Percentiles rank a stretch among this genome's conserved stretches.
Evolutionary conservation across 352 stramenopile species (phyloP).

Genomic region (Phytophthora citrophthora): DNA sequence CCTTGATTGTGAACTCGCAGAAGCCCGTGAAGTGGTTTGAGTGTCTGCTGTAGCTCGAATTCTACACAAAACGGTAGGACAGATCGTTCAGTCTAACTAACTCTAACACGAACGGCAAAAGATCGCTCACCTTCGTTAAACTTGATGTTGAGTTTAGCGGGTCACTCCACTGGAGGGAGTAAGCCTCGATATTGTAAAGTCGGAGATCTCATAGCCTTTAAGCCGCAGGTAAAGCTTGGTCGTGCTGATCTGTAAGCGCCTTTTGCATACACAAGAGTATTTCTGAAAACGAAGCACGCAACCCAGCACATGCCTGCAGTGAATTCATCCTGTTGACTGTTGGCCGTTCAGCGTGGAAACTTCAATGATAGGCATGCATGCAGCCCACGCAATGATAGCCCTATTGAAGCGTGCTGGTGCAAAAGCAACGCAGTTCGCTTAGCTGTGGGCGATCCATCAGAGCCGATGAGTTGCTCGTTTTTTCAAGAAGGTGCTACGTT

Average conservation of each 20-base stretch:
- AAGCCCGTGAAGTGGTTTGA: conserved; percentile 56
- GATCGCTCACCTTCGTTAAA: not conserved
- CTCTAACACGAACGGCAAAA: not conserved
- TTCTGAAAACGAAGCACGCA: not conserved
- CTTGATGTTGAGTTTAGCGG: no score
- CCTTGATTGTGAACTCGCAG: conserved; percentile 36
- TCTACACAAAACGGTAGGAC: not conserved
- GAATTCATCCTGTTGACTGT: no score
- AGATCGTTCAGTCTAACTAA: no score
- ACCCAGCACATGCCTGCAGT: not conserved
- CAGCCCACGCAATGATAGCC: not conserved
- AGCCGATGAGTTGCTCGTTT: not conserved
- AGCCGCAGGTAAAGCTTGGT: conserved; percentile 8
- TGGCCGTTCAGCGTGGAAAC: not conserved
- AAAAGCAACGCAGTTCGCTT: not conserved
- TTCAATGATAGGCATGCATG: conserved; percentile 2
- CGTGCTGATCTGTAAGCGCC: no score
- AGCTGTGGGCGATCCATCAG: not conserved
- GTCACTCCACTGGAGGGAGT: no score
- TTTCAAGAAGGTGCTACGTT: no score
- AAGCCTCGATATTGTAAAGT: no score
- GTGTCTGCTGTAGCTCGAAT: conserved; percentile 25
- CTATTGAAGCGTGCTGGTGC: not conserved
- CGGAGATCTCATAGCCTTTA: no score
- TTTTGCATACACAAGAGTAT: not conserved